These are phyloP conservation scores for Fusarium ambrosium DNA, from an alignment of 2,329 filamentous ascomycete species.

Conservation along the genomic window DNA sequence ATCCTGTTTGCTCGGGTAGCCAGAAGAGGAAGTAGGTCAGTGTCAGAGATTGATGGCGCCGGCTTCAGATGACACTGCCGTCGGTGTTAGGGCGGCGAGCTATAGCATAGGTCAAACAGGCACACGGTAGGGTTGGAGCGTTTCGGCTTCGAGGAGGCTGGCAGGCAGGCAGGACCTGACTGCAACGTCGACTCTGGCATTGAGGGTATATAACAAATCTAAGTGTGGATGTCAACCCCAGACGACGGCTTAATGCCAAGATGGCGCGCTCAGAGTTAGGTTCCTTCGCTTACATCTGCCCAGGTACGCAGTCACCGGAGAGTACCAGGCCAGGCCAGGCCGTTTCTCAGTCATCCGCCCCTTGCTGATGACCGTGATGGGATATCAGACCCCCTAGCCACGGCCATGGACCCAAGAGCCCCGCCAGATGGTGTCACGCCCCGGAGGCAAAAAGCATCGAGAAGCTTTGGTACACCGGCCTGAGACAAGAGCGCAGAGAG, in stretches of 20 bases:
- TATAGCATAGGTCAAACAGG: constrained; percentile 41
- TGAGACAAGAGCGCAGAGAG: constrained; percentile 39
- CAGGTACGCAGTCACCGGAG: constrained; percentile 32
- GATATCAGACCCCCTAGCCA: constrained; percentile 32
- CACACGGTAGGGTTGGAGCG: constrained; percentile 40
- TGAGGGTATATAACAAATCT: constrained; percentile 46
- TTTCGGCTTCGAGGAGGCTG: constrained; percentile 44
- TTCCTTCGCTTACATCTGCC: constrained; percentile 41
- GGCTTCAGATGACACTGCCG: constrained; percentile 38
- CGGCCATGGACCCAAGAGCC: constrained; percentile 28
- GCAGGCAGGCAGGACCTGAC: constrained; percentile 30
- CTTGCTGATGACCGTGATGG: constrained; percentile 37
- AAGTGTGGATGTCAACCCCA: constrained; percentile 44
- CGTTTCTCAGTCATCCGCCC: constrained; percentile 39
- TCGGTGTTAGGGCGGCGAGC: constrained; percentile 32
- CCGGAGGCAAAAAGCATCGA: constrained; percentile 39
- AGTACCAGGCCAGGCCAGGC: constrained; percentile 17
- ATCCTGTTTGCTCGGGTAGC: constrained; percentile 35
- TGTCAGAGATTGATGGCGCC: constrained; percentile 45
- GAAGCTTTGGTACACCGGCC: constrained; percentile 39
- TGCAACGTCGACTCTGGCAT: constrained; percentile 41
- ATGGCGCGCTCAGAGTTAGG: constrained; percentile 34
- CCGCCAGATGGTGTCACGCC: constrained; percentile 34
- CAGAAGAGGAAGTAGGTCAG: constrained; percentile 41
- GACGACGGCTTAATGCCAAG: constrained; percentile 42